phyloP scores from a whole-genome alignment of 78 protist species.

The Dictyostelium purpureum region DNA sequence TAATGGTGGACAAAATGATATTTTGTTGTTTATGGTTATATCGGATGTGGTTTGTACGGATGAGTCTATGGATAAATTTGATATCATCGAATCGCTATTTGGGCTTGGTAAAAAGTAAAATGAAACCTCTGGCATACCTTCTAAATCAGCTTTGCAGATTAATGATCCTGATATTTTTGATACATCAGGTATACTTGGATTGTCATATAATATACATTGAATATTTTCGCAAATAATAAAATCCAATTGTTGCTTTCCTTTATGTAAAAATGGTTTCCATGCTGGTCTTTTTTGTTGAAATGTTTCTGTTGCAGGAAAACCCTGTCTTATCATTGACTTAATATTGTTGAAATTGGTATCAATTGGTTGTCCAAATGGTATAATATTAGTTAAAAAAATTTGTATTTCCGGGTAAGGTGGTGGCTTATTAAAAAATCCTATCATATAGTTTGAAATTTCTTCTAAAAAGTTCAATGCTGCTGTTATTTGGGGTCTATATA shows the following conservation, averaged over 20 bases:
- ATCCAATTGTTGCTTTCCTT: conserved; percentile 69
- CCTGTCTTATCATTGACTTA: conserved; percentile 44
- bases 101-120: conserved; percentile 29
- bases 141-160: conserved; percentile 48
- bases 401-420: conserved; percentile 78
- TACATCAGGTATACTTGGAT: conserved; percentile 48
- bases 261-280: conserved; percentile 66
- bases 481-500: conserved; percentile 41
- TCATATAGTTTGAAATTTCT: conserved; percentile 29
- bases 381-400: conserved; percentile 56
- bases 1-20: conserved; percentile 66
- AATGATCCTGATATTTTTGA: conserved; percentile 23
- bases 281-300: conserved; percentile 50
- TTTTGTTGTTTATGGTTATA: conserved; percentile 46
- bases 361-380: conserved; percentile 80
- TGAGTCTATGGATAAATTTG: conserved; percentile 57
- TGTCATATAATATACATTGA: conserved; percentile 50
- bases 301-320: conserved; percentile 27
- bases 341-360: conserved; percentile 59
- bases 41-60: conserved; percentile 70
- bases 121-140: conserved; percentile 76
- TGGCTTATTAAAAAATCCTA: conserved; percentile 34
- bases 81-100: not conserved
- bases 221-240: conserved; percentile 35
- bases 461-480: conserved; percentile 68